Base-by-base conservation (phyloP, 495 filamentous ascomycete species). In the Lasiosphaeria miniovina region DNA sequence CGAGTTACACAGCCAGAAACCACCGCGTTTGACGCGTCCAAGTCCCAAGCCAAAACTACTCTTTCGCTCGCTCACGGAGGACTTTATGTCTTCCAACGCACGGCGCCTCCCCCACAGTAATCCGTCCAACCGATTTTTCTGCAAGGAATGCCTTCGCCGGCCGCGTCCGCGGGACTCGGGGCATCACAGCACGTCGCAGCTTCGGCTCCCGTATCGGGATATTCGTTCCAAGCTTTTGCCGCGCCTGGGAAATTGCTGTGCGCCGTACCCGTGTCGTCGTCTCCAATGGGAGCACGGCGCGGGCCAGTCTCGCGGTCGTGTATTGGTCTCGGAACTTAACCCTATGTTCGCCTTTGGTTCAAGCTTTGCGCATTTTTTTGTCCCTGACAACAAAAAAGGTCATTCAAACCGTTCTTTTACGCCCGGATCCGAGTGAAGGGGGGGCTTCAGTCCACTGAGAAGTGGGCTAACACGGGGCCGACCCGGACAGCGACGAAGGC, bases 271-370 rank as follows among this genome's bases (percentile, higher is more conserved):
- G 24, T 24, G 24, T 24, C 24, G 24, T 24, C 24, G 62, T 54
- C 60, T 46, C 5, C 49, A 41, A 14, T 57, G 46, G 55, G 40
- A 51, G 12, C 32, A 38, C 31, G 58, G 50, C 62, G 52, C 57
- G 66, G 62, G 58, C 67, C 69, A 69, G 66, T 58, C 67, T 61
- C 70, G 62, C 58, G 70, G 68, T 24, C 74, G 79, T 77, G 83
- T 81, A 82, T 77, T 75, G 75, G 74, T 72, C 71, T 84, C 80
- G 86, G 86, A 89, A 88, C 86, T 88, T 90, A 90, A 90, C 87
- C 87, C 87, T 90, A 90, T 85, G 75, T 68, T 69, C 69, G 72
- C 65, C 14, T 74, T 81, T 80, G 84, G 84, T 86, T 68, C 61
- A 58, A 80, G 80, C 72, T 64, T 76, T 78, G 74, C 74, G 71